These are phyloP conservation scores for Bacidia rubella DNA, from an alignment of 495 filamentous ascomycete genomes.

Conservation along the genomic window DNA sequence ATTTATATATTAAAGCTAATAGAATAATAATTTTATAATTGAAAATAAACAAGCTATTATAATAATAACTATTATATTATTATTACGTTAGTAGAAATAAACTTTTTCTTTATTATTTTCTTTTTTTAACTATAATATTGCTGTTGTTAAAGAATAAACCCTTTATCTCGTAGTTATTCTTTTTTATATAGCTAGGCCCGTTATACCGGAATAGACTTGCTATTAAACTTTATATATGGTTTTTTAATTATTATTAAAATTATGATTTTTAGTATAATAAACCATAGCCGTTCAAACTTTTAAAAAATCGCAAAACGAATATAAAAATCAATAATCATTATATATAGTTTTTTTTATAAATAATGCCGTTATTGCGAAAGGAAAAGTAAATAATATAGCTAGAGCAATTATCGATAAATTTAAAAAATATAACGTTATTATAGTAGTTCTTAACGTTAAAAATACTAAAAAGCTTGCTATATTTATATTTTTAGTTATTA, in stretches of 20 bases:
- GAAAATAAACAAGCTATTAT: too few species aligned
- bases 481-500: neutral
- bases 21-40: too few species aligned
- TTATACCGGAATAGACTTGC: neutral
- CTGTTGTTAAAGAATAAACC: too few species aligned
- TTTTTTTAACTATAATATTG: neutral
- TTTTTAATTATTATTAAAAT: neutral
- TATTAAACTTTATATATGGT: neutral
- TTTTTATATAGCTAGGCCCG: neutral
- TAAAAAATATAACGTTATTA: neutral
- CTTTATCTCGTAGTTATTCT: neutral
- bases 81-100: neutral
- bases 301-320: too few species aligned
- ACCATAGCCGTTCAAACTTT: neutral
- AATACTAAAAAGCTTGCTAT: neutral
- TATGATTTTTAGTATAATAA: neutral
- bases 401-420: neutral
- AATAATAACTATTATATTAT: too few species aligned
- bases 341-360: too few species aligned
- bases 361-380: too few species aligned
- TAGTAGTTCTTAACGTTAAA: neutral
- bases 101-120: neutral
- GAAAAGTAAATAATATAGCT: neutral
- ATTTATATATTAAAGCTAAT: neutral
- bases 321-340: too few species aligned